Evolutionary conservation across 257 asterid genomes (phyloP), one percentile per base, ranked within the genome.

Genomic region (Gardenia jasminoides): DNA sequence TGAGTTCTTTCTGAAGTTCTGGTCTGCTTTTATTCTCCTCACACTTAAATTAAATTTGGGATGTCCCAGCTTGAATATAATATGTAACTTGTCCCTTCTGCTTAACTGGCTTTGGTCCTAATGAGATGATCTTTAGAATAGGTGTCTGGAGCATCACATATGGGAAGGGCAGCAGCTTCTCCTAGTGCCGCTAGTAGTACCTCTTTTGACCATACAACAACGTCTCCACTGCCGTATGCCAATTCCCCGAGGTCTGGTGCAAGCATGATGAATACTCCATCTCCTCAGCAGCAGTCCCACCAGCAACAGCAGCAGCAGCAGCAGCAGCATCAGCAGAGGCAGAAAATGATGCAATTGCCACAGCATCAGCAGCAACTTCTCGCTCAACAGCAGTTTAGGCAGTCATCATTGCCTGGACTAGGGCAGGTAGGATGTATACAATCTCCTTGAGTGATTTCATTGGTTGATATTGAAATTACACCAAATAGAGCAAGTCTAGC

Each of bases 231-330:
- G 84, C 99, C 87, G 81, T 93, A 95, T 85, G 93, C 94, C 79
- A 95, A 93, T 85, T 95, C 99, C 24, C 98, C 99, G 7, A 89
- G 98, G 81, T 92, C 99, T 70, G 89, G 91, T 82, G 86, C 94
- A 70, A 93, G 87, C 84, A 88, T 95, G 81, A 93, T 95, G 98
- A 95, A 93, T 87, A 93, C 97, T 36, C 98, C 98, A 62, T 94
- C 99, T 85, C 99, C 99, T 52, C 99, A 94, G 87, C 99, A 92
- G 72, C 97, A 88, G 67, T 91, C 85, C 76, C 92, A 78, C 39
- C 95, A 87, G 62, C 94, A 87, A 31, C 94, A 83, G 46, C 97
- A 86, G 54, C 92, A 87, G 85, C 89, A 83, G 78, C 84, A 80
- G 48, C 86, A 83, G 26, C 84, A 76, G 50, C 85, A 78, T 33